A percentile compares a stretch with the other conserved stretches of the same genome.
These are phyloP conservation scores for Neoboletus subvelutipes DNA, from an alignment of 768 basidiomycete genomes.

Conservation along the genomic window DNA sequence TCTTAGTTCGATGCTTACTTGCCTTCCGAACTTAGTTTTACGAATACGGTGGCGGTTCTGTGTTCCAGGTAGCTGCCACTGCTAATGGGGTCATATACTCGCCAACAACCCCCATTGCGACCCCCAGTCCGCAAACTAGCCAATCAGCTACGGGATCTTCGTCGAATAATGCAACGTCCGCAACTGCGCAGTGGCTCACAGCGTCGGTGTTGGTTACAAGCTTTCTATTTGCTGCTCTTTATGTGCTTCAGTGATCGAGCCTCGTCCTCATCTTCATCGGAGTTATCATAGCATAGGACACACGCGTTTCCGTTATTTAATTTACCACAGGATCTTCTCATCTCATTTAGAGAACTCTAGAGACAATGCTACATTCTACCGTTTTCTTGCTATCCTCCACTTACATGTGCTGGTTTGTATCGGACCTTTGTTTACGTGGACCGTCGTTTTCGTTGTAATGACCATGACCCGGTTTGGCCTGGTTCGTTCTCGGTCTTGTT, in stretches of 20 bases:
- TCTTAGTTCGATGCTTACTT: not conserved
- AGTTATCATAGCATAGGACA: not conserved
- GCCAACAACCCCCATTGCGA: constrained; percentile 62
- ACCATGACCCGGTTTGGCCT: too few species aligned
- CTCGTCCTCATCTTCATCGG: not conserved
- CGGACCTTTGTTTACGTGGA: constrained; percentile 37
- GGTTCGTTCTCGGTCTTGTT: too few species aligned
- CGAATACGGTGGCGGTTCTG: constrained; percentile 74
- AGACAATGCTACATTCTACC: constrained; percentile 35
- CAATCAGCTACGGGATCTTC: constrained; percentile 27
- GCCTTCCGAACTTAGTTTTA: constrained; percentile 55
- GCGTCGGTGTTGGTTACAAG: constrained; percentile 9
- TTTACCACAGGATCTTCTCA: not conserved
- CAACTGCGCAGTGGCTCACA: constrained; percentile 11
- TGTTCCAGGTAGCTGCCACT: constrained; percentile 81
- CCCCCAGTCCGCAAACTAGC: constrained; percentile 40
- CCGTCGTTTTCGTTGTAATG: too few species aligned
- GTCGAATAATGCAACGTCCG: constrained; percentile 5
- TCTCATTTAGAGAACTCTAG: not conserved
- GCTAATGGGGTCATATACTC: constrained; percentile 76
- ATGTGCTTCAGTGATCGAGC: constrained; percentile 3
- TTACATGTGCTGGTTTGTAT: constrained; percentile 82
- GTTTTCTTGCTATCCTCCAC: constrained; percentile 80
- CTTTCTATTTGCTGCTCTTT: constrained; percentile 10
- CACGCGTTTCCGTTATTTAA: not conserved